Conservation (phyloP, 176 grass and related monocot genomes). For the Raddia distichophylla region DNA sequence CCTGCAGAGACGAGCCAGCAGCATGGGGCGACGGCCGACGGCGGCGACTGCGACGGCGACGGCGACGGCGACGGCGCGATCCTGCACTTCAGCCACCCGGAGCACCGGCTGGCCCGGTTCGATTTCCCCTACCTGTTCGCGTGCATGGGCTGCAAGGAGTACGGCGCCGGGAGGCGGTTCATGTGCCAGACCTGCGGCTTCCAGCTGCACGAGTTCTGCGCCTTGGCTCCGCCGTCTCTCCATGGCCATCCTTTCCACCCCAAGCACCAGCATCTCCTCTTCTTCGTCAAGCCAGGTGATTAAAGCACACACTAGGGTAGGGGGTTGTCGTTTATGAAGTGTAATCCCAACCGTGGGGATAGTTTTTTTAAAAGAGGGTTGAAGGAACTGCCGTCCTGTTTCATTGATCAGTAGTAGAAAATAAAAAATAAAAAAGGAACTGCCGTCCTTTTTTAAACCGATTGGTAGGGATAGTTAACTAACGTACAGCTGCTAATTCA, state of each 20-base stretch:
- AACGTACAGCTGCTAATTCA: no score
- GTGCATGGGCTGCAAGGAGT: conserved; percentile 93
- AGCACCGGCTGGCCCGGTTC: conserved; percentile 64
- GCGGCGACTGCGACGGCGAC: not conserved
- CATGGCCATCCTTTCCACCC: conserved; percentile 75
- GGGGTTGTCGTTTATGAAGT: no score
- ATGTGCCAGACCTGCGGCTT: conserved; percentile 80
- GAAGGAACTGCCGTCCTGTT: no score
- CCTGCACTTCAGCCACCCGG: conserved; percentile 83
- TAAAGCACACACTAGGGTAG: no score
- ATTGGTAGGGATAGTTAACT: no score
- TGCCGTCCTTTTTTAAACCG: no score
- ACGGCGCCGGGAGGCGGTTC: conserved; percentile 76
- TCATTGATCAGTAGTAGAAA: no score
- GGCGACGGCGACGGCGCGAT: conserved; percentile 23
- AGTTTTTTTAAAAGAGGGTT: no score
- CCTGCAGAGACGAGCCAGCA: not conserved
- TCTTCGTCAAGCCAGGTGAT: conserved; percentile 62
- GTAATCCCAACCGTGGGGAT: no score
- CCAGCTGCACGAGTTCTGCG: conserved; percentile 90
- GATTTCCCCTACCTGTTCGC: conserved; percentile 75
- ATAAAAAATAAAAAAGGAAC: no score
- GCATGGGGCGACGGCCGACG: not conserved
- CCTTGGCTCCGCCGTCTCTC: conserved; percentile 65
- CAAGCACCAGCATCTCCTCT: conserved; percentile 67